Evolutionary conservation across 1,284 basidiomycete species (phyloP), one percentile per base, ranked within the genome.

Genomic region (Lentinula novae-zelandiae): DNA sequence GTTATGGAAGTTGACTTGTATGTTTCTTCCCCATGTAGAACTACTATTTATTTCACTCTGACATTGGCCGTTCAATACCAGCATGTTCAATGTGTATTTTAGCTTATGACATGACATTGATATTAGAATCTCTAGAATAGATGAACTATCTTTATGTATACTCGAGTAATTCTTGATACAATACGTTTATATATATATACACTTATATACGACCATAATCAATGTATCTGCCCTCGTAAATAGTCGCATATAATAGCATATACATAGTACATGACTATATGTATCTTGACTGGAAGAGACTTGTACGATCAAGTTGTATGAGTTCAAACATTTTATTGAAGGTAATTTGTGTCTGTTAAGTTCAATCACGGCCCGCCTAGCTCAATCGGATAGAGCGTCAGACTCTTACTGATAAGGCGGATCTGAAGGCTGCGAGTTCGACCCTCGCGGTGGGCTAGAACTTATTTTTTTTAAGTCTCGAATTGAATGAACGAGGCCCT

Each of bases 351-450:
- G 3, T 27, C 27, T 4, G 27, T 27, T 3, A 27, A 27, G 2
- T 0, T 3, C 3, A 4, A 3, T 27, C 3, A 27, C 27, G 27
- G 85, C 85, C 86, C 82, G 86, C 85, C 85, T 88, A 88, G 86
- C 86, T 89, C 87, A 89, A 88, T 90, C 84, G 86, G 86, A 85
- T 87, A 90, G 87, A 89, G 87, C 86, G 84, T 89, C 87, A 87
- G 86, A 87, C 87, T 89, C 48, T 54, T 60, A 60, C 22, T 12
- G 13, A 10, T 3, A 10, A 49, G 48, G 51, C 36, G 36, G 58
- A 86, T 88, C 86, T 88, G 87, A 90, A 90, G 87, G 87, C 87
- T 90, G 88, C 86, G 86, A 89, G 89, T 90, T 90, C 88, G 89
- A 91, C 87, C 87, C 89, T 90, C 88, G 86, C 88, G 87, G 86